Percentiles rank a stretch among this genome's conserved stretches.
phyloP scores from a whole-genome alignment of 768 basidiomycete species.

The Suillus americanus region DNA sequence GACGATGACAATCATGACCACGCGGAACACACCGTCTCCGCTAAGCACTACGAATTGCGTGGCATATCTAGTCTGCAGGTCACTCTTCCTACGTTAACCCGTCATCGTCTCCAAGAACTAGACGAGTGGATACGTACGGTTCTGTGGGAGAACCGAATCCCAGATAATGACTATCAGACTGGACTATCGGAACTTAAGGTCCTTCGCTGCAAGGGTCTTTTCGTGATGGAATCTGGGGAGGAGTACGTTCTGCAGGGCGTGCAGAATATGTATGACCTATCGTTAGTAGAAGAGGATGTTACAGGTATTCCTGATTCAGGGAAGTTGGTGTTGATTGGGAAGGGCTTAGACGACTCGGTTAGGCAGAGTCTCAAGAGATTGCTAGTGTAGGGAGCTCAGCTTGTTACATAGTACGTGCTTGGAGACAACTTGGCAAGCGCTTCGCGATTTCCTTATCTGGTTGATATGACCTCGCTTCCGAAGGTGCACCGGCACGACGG shows the following conservation, averaged over 20 bases:
- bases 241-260: conserved; percentile 89
- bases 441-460: background rate
- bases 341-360: conserved; percentile 62
- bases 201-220: conserved; percentile 87
- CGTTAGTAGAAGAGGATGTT: conserved; percentile 37
- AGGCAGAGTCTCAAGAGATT: conserved; percentile 49
- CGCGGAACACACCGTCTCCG: conserved; percentile 30
- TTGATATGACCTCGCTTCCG: conserved; percentile 2
- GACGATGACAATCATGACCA: conserved; percentile 32
- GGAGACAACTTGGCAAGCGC: background rate
- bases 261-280: conserved; percentile 83
- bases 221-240: conserved; percentile 52
- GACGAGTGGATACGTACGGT: conserved; percentile 81
- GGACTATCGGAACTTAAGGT: conserved; percentile 46
- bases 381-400: background rate
- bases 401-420: background rate
- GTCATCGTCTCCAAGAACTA: conserved; percentile 47
- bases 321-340: conserved; percentile 88
- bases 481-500: background rate
- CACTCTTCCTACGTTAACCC: conserved; percentile 57
- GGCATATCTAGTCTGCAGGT: conserved; percentile 86
- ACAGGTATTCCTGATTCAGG: conserved; percentile 61
- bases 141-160: conserved; percentile 75
- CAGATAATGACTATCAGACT: conserved; percentile 24
- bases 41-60: conserved; percentile 64